These are phyloP conservation scores for Alternaria longipes DNA, from an alignment of 2,329 filamentous ascomycete species.

Conservation along the genomic window DNA sequence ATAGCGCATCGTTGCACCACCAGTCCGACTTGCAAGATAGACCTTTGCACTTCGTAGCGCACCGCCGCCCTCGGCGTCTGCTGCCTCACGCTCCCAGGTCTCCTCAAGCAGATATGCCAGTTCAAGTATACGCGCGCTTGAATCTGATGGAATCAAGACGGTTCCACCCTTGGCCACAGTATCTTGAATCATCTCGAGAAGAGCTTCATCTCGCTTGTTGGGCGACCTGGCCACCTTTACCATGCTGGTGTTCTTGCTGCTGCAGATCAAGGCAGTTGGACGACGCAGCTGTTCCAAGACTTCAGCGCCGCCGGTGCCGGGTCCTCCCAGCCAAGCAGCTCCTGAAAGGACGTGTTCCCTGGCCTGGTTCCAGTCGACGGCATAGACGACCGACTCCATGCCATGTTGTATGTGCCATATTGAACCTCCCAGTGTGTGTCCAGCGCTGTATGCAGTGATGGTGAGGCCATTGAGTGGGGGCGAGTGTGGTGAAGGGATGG, in stretches of 20 bases:
- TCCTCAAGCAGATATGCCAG: constrained; percentile 92
- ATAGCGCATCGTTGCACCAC: constrained; percentile 87
- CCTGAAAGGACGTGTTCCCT: constrained; percentile 93
- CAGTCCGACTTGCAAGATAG: constrained; percentile 86
- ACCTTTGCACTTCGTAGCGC: constrained; percentile 65
- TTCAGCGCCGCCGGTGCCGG: constrained; percentile 81
- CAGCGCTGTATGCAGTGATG: constrained; percentile 95
- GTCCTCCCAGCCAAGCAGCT: constrained; percentile 90
- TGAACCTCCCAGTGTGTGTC: constrained; percentile 93
- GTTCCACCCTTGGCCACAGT: constrained; percentile 85
- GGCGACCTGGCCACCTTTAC: constrained; percentile 75
- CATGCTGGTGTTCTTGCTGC: constrained; percentile 79
- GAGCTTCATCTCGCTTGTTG: constrained; percentile 82
- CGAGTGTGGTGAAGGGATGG: constrained; percentile 84
- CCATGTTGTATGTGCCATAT: constrained; percentile 99
- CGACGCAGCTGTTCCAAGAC: constrained; percentile 94
- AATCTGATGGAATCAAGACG: constrained; percentile 92
- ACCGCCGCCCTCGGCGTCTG: constrained; percentile 48
- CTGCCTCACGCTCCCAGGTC: constrained; percentile 70
- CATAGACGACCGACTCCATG: constrained; percentile 95
- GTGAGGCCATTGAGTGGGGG: constrained; percentile 90
- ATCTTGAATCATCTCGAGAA: constrained; percentile 81
- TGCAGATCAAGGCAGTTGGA: constrained; percentile 93
- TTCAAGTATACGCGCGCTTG: constrained; percentile 92
- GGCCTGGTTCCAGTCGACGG: constrained; percentile 98